Evolutionary conservation across 306 rosid genomes (phyloP), one percentile per base, ranked within the genome.

Genomic region (Cyamopsis tetragonoloba): DNA sequence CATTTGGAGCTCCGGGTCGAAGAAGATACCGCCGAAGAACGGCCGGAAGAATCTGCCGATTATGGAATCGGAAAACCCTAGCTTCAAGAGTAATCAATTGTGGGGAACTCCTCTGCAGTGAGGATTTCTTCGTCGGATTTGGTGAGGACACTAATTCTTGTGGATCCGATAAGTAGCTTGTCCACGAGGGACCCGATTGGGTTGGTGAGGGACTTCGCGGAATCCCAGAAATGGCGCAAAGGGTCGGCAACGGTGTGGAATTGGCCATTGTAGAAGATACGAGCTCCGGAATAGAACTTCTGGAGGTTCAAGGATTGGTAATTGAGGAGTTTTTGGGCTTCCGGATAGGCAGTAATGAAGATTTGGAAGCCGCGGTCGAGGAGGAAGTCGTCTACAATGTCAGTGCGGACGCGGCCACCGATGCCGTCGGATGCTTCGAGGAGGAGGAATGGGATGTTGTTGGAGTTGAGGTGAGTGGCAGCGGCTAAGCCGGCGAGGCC

Each of bases 181-280:
- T 92, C 98, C 11, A 71, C 5, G 19, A 90, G 3, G 1, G 96
- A 77, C 1, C 97, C 95, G 7, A 93, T 81, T 0, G 95, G 97
- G 39, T 93, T 89, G 0, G 81, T 2, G 3, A 93, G 88, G 26
- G 97, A 89, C 10, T 20, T 38, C 0, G 75, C 50, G 46, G 96
- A 77, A 58, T 88, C 96, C 32, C 37, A 24, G 58, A 92, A 81
- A 48, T 92, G 92, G 30, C 91, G 84, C 1, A 88, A 20, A 11
- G 98, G 96, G 23, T 93, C 83, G 1, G 96, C 89, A n/a, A 93
- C 91, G 43, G 86, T 89, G 93, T 89, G 91, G 77, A 93, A 89
- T 46, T 73, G 50, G 15, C 87, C 89, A 19, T 68, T 6, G 78
- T 79, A 78, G 76, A 84, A 89, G 51, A 88, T 70, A 14, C 63